A percentile compares a stretch with the other conserved stretches of the same genome.
phyloP scores from a whole-genome alignment of 805 yeast species.

The Maudiozyma pseudohumilis region DNA sequence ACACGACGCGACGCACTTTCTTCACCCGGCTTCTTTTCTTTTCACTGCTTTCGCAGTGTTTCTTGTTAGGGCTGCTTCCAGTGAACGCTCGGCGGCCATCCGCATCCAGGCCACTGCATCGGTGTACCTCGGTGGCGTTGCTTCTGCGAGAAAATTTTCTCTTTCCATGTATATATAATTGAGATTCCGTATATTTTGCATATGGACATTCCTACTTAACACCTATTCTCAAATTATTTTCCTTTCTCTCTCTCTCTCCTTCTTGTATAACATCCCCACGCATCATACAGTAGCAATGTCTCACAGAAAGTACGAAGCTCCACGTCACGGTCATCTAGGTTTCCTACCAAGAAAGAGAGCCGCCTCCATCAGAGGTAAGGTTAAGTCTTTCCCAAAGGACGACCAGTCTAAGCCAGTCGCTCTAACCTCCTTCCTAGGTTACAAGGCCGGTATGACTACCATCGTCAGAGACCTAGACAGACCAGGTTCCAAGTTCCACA shows the following conservation, averaged over 20 bases:
- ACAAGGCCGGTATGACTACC: constrained; percentile 99
- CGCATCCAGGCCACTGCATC: too few species aligned
- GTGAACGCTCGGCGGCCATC: too few species aligned
- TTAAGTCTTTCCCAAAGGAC: constrained; percentile 99
- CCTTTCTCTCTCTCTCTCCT: background rate
- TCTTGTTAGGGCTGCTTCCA: too few species aligned
- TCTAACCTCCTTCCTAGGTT: constrained; percentile 98
- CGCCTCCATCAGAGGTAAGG: constrained; percentile 95
- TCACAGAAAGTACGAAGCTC: constrained; percentile 99
- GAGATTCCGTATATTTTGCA: too few species aligned
- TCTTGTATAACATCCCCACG: constrained; percentile 6
- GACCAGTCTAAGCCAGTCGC: constrained; percentile 96
- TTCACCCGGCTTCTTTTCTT: too few species aligned
- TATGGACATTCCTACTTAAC: background rate
- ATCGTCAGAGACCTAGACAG: constrained; percentile 99
- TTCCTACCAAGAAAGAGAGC: constrained; percentile 99
- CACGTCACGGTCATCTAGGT: constrained; percentile 99
- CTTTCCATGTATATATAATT: too few species aligned
- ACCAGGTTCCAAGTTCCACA: constrained; percentile 99
- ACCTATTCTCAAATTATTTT: background rate
- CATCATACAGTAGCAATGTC: constrained; percentile 50
- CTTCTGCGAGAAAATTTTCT: too few species aligned
- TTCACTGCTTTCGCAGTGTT: too few species aligned
- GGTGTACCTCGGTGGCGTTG: too few species aligned
- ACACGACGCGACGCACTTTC: too few species aligned